Percentiles rank a stretch among this genome's conserved stretches.
phyloP scores from a whole-genome alignment of 495 filamentous ascomycete species.

The Tuber calosporum region DNA sequence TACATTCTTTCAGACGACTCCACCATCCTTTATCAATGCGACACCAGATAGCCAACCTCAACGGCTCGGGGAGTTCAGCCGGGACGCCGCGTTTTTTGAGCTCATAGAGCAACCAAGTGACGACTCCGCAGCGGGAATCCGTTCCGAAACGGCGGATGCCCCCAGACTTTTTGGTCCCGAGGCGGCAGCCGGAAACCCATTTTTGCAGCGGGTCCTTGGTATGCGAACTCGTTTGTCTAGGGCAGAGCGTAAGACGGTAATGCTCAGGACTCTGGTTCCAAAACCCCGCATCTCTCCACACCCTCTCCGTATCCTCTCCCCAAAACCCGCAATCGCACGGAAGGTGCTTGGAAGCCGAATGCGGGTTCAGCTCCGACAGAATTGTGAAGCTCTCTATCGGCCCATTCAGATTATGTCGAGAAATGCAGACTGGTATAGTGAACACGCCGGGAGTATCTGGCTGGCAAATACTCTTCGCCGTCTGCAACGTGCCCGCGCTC shows the following conservation, averaged over 20 bases:
- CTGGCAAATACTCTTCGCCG: conserved; percentile 22
- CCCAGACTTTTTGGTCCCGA: conserved; percentile 17
- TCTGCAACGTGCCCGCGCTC: conserved; percentile 12
- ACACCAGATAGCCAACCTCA: conserved; percentile 26
- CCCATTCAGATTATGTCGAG: conserved; percentile 34
- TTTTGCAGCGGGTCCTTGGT: conserved; percentile 29
- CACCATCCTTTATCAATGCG: conserved; percentile 17
- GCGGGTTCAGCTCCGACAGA: conserved; percentile 25
- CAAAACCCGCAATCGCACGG: conserved; percentile 37
- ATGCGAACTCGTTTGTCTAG: conserved; percentile 18
- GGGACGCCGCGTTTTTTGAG: conserved; percentile 14
- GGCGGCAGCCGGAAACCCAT: conserved; percentile 32
- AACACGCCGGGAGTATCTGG: conserved; percentile 31
- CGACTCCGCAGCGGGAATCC: conserved; percentile 29
- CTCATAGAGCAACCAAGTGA: conserved; percentile 19
- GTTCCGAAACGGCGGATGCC: conserved; percentile 11
- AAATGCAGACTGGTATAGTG: conserved; percentile 34
- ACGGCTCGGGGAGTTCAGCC: conserved; percentile 15
- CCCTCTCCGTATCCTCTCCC: conserved; percentile 29
- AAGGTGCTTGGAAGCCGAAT: conserved; percentile 27
- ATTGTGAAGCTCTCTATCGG: conserved; percentile 22
- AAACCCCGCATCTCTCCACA: conserved; percentile 30
- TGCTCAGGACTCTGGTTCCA: conserved; percentile 19
- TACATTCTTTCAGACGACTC: background rate
- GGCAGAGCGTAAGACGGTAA: conserved; percentile 30